Percentiles rank a stretch among this genome's conserved stretches.
These are phyloP conservation scores for Trichoderma sp. DNA, from an alignment of 2,329 filamentous ascomycete genomes.

Conservation along the genomic window DNA sequence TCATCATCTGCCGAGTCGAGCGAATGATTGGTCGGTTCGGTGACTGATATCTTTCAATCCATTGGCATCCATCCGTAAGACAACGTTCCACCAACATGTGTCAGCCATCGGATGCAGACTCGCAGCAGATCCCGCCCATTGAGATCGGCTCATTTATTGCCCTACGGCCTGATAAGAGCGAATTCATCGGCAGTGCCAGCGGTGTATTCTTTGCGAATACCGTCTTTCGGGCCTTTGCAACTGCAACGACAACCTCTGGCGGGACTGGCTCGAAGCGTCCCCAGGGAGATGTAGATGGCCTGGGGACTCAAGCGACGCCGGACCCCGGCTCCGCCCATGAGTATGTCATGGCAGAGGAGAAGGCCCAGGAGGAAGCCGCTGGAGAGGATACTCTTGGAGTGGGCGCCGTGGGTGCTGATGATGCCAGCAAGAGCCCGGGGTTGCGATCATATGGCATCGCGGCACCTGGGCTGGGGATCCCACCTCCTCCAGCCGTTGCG, in stretches of 20 bases:
- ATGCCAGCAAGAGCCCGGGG: slow-evolving; percentile 12
- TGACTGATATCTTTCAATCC: neutral
- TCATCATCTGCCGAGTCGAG: neutral
- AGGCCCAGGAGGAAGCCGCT: slow-evolving; percentile 11
- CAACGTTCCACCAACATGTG: neutral
- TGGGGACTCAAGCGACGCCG: slow-evolving; percentile 1
- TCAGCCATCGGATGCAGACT: slow-evolving; percentile 11
- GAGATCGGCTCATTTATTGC: slow-evolving; percentile 19
- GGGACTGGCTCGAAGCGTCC: slow-evolving; percentile 4
- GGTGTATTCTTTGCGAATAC: slow-evolving; percentile 15
- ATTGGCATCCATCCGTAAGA: neutral
- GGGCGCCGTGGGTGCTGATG: slow-evolving; percentile 4
- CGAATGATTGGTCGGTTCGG: neutral
- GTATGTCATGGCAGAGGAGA: slow-evolving; percentile 16
- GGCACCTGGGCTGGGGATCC: neutral
- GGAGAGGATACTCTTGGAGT: slow-evolving; percentile 2
- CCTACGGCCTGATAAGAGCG: slow-evolving; percentile 17
- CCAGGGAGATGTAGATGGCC: slow-evolving; percentile 7
- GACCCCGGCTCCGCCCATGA: slow-evolving; percentile 15
- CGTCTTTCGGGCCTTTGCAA: slow-evolving; percentile 13
- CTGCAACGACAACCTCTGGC: neutral
- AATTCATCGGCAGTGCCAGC: slow-evolving; percentile 15
- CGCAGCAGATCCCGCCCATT: slow-evolving; percentile 15
- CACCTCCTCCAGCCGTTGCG: slow-evolving; percentile 6
- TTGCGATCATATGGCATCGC: slow-evolving; percentile 3